Percentiles rank a stretch among this genome's conserved stretches.
These are phyloP conservation scores for Posidonia australis DNA, from an alignment of 106 monocot genomes.

Conservation along the genomic window DNA sequence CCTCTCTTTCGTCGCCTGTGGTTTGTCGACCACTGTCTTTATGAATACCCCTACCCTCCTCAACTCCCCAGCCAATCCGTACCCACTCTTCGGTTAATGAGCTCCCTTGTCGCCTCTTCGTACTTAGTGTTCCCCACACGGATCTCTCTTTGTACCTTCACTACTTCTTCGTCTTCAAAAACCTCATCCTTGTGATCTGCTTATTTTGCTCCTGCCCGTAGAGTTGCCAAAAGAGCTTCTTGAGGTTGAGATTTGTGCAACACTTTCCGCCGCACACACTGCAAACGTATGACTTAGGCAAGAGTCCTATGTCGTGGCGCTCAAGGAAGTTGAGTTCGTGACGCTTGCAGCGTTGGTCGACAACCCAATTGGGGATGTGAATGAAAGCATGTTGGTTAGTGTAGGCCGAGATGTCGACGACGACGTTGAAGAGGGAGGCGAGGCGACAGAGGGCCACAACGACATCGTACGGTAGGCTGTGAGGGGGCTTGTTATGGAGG, in stretches of 20 bases:
- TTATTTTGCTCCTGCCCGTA: slow-evolving; percentile 86
- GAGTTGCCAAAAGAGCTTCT: slow-evolving; percentile 70
- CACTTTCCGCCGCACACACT: slow-evolving; percentile 72
- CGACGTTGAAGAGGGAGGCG: slow-evolving; percentile 56
- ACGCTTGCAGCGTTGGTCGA: slow-evolving; percentile 48
- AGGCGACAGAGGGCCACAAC: slow-evolving; percentile 50
- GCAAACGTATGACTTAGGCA: slow-evolving; percentile 58
- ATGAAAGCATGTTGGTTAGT: slow-evolving; percentile 94
- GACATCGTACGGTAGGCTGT: slow-evolving; percentile 62
- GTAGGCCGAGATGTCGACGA: slow-evolving; percentile 64
- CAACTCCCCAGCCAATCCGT: slow-evolving; percentile 83
- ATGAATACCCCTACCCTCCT: slow-evolving; percentile 74
- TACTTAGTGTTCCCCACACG: slow-evolving; percentile 63
- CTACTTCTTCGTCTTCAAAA: slow-evolving; percentile 83
- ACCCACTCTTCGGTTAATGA: slow-evolving; percentile 58
- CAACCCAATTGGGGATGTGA: slow-evolving; percentile 76
- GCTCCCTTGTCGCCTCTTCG: slow-evolving; percentile 57
- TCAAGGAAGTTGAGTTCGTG: slow-evolving; percentile 47
- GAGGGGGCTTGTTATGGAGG: slow-evolving; percentile 98
- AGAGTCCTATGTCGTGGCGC: slow-evolving; percentile 35
- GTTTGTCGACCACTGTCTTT: slow-evolving; percentile 71
- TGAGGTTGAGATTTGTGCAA: slow-evolving; percentile 61
- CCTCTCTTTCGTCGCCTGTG: slow-evolving; percentile 92
- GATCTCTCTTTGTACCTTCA: slow-evolving; percentile 44
- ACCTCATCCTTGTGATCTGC: slow-evolving; percentile 61